Conservation (phyloP, 2,329 filamentous ascomycete species). For the Pseudogymnoascus sp. region DNA sequence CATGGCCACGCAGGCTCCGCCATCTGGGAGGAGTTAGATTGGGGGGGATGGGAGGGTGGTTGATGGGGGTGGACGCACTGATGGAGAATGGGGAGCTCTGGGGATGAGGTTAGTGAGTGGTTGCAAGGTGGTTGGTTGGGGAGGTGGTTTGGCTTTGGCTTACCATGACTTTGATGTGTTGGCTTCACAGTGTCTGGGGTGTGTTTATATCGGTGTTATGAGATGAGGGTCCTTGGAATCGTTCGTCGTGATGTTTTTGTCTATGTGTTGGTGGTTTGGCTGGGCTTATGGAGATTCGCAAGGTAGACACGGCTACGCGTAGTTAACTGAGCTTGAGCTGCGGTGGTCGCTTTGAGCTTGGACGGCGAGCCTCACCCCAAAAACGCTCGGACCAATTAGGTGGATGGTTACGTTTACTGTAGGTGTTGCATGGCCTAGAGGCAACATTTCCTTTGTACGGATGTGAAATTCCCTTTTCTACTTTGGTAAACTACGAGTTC, state of each 20-base stretch:
- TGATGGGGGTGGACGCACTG: constrained; percentile 50
- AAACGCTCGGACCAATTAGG: constrained; percentile 8
- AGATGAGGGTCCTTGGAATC: not conserved
- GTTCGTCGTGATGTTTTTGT: not conserved
- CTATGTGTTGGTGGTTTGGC: constrained; percentile 9
- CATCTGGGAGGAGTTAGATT: constrained; percentile 42
- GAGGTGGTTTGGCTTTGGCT: constrained; percentile 7
- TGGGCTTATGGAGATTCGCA: constrained; percentile 12
- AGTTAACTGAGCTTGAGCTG: constrained; percentile 8
- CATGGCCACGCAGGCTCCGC: constrained; percentile 96
- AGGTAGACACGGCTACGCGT: constrained; percentile 26
- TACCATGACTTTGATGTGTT: constrained; percentile 21
- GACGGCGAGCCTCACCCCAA: constrained; percentile 1
- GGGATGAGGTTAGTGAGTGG: constrained; percentile 28
- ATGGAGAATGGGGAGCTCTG: constrained; percentile 91
- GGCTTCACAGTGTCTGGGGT: constrained; percentile 8
- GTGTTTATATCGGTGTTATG: constrained; percentile 1
- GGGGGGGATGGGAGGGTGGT: constrained; percentile 12
- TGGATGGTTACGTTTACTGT: not conserved
- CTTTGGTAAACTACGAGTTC: not conserved
- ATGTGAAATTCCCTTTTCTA: not conserved
- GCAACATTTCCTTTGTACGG: constrained; percentile 3
- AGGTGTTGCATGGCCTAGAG: not conserved
- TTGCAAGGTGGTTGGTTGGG: not conserved
- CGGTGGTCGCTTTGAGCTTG: constrained; percentile 2